Evolutionary conservation across 2,329 filamentous ascomycete species (phyloP), one percentile per base, ranked within the genome.

Genomic region (Trichoderma sp.): DNA sequence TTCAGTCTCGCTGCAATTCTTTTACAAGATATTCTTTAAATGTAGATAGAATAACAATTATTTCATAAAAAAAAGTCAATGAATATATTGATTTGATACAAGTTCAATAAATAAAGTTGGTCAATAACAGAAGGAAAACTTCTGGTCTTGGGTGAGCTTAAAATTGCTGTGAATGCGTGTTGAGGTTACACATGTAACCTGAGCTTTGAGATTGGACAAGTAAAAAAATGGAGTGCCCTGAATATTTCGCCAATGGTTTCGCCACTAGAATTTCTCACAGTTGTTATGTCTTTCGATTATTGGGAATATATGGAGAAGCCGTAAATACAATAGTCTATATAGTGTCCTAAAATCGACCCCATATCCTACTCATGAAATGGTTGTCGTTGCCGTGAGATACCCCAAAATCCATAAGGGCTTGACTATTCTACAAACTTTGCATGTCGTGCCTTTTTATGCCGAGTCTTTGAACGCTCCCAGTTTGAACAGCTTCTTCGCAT

Each of bases 401-500:
- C 31, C 29, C 21, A n/a, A 31, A 24, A 12, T 33, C 6, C 59
- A 33, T 38, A 65, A 31, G 14, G 29, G 3, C 18, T 21, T 62
- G 24, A 21, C 16, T 9, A 21, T 50, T 31, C 11, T 60, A 27
- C 9, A 45, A 14, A 2, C 21, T 7, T 6, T 14, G 11, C 24
- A 16, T 56, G 7, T 24, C 8, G 63, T 50, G 14, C n/a, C 8
- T 12, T 56, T 75, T 56, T 75, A 77, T 21, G 75, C 76, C 27
- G 77, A 74, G 64, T 85, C 82, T 76, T 84, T 82, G 75, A 83
- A 85, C 5, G 78, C 78, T 0, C 76, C 81, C 18, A 87, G 77
- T 79, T 85, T 87, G 27, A 86, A 82, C 50, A 87, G 62, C 75
- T 79, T 81, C 81, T 85, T 85, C 0, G 85, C 85, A 50, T 87